phyloP scores from a whole-genome alignment of 2,329 filamentous ascomycete species.

The Cercospora sp. region DNA sequence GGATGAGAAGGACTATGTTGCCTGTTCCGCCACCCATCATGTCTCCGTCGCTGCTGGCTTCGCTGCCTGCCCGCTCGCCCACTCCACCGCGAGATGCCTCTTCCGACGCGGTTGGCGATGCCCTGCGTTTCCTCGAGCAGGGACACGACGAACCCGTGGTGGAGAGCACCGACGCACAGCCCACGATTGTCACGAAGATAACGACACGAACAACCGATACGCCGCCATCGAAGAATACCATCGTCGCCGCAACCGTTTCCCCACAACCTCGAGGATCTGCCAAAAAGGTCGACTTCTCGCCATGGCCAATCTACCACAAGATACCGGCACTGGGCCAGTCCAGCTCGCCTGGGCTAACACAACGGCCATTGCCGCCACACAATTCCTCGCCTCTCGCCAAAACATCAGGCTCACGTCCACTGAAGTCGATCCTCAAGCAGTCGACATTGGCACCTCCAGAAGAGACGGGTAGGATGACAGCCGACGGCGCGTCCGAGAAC shows the following conservation, averaged over 20 bases:
- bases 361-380: conserved; percentile 36
- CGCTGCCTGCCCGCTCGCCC: conserved; percentile 55
- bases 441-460: conserved; percentile 46
- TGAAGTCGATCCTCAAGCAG: conserved; percentile 82
- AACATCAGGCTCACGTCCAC: conserved; percentile 52
- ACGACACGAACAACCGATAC: conserved; percentile 21
- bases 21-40: conserved; percentile 19
- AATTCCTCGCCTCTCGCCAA: conserved; percentile 37
- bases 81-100: conserved; percentile 56
- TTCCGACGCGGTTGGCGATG: conserved; percentile 40
- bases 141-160: conserved; percentile 31
- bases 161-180: not conserved
- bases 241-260: conserved; percentile 28
- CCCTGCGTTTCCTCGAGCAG: conserved; percentile 44
- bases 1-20: conserved; percentile 23
- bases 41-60: conserved; percentile 43
- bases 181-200: not conserved
- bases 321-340: conserved; percentile 29
- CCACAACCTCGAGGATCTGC: conserved; percentile 42
- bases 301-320: conserved; percentile 55
- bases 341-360: conserved; percentile 40
- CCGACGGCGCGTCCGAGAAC: conserved; percentile 45
- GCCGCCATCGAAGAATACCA: conserved; percentile 23
- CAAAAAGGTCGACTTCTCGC: conserved; percentile 66
- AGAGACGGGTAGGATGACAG: conserved; percentile 37